Evolutionary conservation across 176 grass and related monocot species (phyloP), one percentile per base, ranked within the genome.

Genomic region (Neostapfia colusana): DNA sequence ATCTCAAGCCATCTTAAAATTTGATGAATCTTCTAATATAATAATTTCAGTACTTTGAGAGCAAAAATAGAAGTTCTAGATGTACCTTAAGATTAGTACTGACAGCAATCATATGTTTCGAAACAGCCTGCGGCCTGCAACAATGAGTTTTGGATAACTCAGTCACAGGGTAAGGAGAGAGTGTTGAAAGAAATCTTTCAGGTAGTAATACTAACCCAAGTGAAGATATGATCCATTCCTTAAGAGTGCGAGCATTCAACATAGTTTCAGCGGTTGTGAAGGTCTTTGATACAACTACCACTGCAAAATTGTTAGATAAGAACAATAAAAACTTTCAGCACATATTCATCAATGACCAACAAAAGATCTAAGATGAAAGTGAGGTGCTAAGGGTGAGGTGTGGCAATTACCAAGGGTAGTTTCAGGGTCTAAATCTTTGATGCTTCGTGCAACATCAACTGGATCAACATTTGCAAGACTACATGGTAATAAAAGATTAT

Each of bases 251-350:
- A 87, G 95, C 95, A 89, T 95, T 99, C 69, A 99, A 75, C 95
- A 99, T 99, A 36, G 95, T 99, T 88, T 99, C 95, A 60, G 89
- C 95, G 58, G 95, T 99, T n/a, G 95, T 99, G 81, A 99, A 99
- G 65, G 95, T 99, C 87, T 99, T 99, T 65, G 95, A 99, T 67
- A 95, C 95, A 67, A 99, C 91, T 34, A 99, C 95, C 85, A 99
- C 95, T 99, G 82, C 46, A 88, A 4, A 14, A 64, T 67, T 74
- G 25, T 75, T 63, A 31, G 7, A 70, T 0, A 0, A 59, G 16
- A 72, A 75, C 1, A 21, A 65, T 57, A 64, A 39, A 65, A 51
- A 79, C 62, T 55, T 55, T 88, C 36, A 40, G 23, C 23, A 31
- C 24, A 67, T 54, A 88, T 68, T 62, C 76, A 73, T 23, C 20